Conservation (phyloP, 257 asterid species). For the Leptodermis oblonga region DNA sequence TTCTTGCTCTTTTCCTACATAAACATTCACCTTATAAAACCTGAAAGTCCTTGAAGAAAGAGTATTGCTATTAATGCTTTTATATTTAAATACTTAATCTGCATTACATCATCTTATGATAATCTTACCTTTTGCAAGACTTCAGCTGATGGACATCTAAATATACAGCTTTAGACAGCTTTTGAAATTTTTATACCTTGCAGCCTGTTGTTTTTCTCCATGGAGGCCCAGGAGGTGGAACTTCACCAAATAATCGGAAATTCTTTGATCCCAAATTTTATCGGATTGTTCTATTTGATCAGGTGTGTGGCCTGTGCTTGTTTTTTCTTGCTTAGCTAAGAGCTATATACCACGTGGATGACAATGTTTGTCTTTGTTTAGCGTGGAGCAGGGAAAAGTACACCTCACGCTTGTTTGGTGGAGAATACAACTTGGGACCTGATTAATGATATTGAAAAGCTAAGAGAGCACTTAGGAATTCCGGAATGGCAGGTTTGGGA, state of each 20-base stretch:
- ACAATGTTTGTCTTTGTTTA: conserved; percentile 29
- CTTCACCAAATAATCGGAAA: conserved; percentile 83
- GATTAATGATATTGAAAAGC: conserved; percentile 78
- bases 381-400: conserved; percentile 94
- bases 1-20: neutral
- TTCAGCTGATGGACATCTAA: neutral
- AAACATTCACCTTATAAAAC: neutral
- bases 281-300: conserved; percentile 81
- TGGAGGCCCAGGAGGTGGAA: conserved; percentile 99
- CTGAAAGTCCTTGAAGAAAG: neutral
- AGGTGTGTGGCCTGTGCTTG: conserved; percentile 45
- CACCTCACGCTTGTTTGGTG: conserved; percentile 91
- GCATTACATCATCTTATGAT: neutral
- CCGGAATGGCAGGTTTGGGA: conserved; percentile 87
- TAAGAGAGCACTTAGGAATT: conserved; percentile 68
- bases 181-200: conserved; percentile 18
- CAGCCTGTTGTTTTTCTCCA: conserved; percentile 94
- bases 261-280: conserved; percentile 85
- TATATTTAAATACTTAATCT: neutral
- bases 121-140: neutral
- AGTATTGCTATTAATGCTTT: neutral
- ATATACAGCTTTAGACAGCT: neutral
- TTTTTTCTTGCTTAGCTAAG: conserved; percentile 20
- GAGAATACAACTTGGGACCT: conserved; percentile 95
- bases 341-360: neutral